Conservation (phyloP, 371 early-diverging fungal genomes). For the Sporodiniella umbellata region DNA sequence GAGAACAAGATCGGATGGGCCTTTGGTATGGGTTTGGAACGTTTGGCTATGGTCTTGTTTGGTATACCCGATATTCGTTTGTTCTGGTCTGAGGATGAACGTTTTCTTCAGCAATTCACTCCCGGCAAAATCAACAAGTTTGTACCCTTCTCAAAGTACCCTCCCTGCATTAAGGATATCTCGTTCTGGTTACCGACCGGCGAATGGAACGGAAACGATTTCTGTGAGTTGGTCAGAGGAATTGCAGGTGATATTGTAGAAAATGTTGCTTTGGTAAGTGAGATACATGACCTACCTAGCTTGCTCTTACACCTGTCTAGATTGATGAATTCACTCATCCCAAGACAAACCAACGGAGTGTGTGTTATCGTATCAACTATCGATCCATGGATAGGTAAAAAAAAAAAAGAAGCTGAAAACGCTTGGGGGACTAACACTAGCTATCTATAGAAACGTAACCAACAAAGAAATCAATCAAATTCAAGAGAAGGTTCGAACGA, state of each 20-base stretch:
- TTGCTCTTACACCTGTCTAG: too few species aligned
- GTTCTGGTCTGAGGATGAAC: constrained; percentile 92
- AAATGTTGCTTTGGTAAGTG: constrained; percentile 77
- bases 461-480: constrained; percentile 92
- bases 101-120: constrained; percentile 86
- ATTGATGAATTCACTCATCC: constrained; percentile 88
- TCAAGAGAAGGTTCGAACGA: constrained; percentile 75
- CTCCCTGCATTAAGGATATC: constrained; percentile 90
- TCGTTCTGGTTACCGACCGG: constrained; percentile 82
- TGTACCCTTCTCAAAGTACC: constrained; percentile 80
- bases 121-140: constrained; percentile 68
- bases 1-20: constrained; percentile 91
- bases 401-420: too few species aligned
- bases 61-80: constrained; percentile 95
- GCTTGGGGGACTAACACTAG: neutral
- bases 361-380: constrained; percentile 92
- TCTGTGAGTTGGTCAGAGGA: constrained; percentile 90
- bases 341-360: constrained; percentile 76
- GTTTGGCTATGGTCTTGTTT: constrained; percentile 96
- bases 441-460: constrained; percentile 69
- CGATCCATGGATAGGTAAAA: constrained; percentile 81
- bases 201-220: constrained; percentile 87
- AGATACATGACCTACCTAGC: too few species aligned
- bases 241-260: constrained; percentile 93
- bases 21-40: constrained; percentile 94